Percentiles rank a stretch among this genome's conserved stretches.
phyloP scores from a whole-genome alignment of 805 yeast species.

The Candida easanensis region DNA sequence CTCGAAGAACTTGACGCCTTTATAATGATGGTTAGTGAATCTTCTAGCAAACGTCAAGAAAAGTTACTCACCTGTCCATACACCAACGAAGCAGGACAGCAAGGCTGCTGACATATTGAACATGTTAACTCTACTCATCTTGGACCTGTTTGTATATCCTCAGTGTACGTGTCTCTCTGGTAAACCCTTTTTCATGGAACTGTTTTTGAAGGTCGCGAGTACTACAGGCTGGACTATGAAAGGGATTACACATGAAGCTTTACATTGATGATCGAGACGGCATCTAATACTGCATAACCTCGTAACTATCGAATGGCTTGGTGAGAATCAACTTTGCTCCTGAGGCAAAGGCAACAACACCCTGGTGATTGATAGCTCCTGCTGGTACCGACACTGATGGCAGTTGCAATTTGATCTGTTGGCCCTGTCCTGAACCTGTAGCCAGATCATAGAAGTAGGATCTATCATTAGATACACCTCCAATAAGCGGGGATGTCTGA shows the following conservation, averaged over 20 bases:
- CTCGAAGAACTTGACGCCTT: constrained; percentile 66
- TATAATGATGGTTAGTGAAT: constrained; percentile 1
- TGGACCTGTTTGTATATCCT: too few relatives aligned
- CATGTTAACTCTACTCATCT: constrained; percentile 28
- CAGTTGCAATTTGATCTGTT: constrained; percentile 21
- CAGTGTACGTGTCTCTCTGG: too few relatives aligned
- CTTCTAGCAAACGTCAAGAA: neutral
- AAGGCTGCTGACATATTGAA: constrained; percentile 27
- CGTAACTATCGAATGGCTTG: constrained; percentile 28
- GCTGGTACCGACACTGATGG: constrained; percentile 21
- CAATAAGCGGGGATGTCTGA: constrained; percentile 17
- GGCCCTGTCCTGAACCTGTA: constrained; percentile 17
- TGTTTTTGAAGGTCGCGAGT: neutral
- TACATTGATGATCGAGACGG: neutral
- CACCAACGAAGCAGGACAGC: constrained; percentile 35
- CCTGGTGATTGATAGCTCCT: constrained; percentile 25
- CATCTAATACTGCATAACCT: constrained; percentile 19
- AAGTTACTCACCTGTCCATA: constrained; percentile 39
- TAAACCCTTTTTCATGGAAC: neutral
- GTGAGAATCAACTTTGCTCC: constrained; percentile 23
- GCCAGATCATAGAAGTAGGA: constrained; percentile 24
- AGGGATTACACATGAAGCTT: too few relatives aligned
- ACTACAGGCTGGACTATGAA: too few relatives aligned
- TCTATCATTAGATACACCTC: constrained; percentile 22
- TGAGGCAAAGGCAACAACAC: constrained; percentile 24